Base-by-base conservation (phyloP, 306 rosid genomes). In the Dicorynia guianensis region DNA sequence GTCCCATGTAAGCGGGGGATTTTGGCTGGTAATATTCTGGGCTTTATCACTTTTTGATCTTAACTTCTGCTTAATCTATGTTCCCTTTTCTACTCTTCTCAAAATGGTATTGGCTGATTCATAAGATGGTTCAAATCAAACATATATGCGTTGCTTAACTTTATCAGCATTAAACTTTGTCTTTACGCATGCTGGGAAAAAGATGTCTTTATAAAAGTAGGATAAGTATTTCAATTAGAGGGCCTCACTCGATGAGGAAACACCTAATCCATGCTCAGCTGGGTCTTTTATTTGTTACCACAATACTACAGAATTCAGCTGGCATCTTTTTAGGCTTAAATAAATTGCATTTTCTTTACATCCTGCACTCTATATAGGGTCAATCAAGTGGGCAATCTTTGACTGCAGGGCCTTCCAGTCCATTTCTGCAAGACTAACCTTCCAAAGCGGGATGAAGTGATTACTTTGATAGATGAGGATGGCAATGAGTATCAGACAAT, bases 1-100 rank as follows among this genome's bases (percentile, higher is more conserved):
- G 55, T 91, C 98, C 4, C 97, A 91, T 78, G 82, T 93, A 9
- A 86, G 86, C 34, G 98, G 98, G 30, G 97, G 97, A 47, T 93
- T 89, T 65, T 91, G 98, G 98, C 91, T 91, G 93, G 97, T 93
- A 86, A 48, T 63, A 11, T 39, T 67, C 7, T 42, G 12, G 46
- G n/a, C 9, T 58, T 53, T 19, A 7, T 25, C 30, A 1, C 30
- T 36, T 55, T 47, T 11, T 36, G 39, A 46, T 39, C 25, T 30
- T 38, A 10, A n/a, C 5, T 78, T 67, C 30, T 30, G 8, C 30
- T 30, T 73, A 46, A 13, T 19, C 48, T 15, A 18, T 48, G 65
- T 25, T 49, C 18, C 11, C 18, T 49, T 56, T 25, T 68, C 72
- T 47, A 11, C 62, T 11, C 36, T 55, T n/a, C 2, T 69, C 7